Base-by-base conservation (phyloP, 106 monocot species). In the Agapanthus africanus region DNA sequence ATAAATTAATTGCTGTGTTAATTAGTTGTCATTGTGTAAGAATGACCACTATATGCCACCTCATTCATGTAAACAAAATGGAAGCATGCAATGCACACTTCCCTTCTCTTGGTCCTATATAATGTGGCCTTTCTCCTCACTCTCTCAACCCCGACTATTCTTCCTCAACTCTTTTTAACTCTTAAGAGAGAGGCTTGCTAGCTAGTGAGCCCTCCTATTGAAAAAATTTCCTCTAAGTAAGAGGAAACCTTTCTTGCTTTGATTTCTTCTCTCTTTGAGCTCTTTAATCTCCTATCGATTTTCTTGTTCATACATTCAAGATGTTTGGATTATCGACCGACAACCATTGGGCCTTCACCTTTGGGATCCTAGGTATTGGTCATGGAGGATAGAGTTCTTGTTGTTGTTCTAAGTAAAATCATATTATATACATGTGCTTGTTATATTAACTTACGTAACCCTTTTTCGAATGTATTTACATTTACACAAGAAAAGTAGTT, bases 291-390 rank as follows among this genome's bases (percentile, higher is more conserved):
- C 27, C 2, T 4, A 7, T 7, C 22, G 39, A 44, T 66, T 41
- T 66, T 66, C 27, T 44, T 65, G 8, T 16, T 44, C 0, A 37
- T 7, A 22, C 5, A 13, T 27, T 16, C 13, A 66, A 66, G 30
- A 66, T 66, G 66, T 66, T 66, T 4, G 66, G 66, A 23, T 66
- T 66, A 42, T 66, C 66, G 13, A 66, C 66, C 6, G 4, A 22
- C 42, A 66, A 66, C 42, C 42, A 66, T 41, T 66, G 40, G 66
- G 42, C 66, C 40, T 42, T 66, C 42, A 18, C 66, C 37, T 66
- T 66, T 18, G 66, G 66, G 2, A 11, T 41, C n/a, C 66, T 66
- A 42, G 66, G 66, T 66, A 66, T 15, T 4, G 7, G 41, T 42
- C 26, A 25, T 56, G 5, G 1, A 22, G n/a, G n/a, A n/a, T n/a